Base-by-base conservation (phyloP, 768 basidiomycete species). In the Pholiota microspora region DNA sequence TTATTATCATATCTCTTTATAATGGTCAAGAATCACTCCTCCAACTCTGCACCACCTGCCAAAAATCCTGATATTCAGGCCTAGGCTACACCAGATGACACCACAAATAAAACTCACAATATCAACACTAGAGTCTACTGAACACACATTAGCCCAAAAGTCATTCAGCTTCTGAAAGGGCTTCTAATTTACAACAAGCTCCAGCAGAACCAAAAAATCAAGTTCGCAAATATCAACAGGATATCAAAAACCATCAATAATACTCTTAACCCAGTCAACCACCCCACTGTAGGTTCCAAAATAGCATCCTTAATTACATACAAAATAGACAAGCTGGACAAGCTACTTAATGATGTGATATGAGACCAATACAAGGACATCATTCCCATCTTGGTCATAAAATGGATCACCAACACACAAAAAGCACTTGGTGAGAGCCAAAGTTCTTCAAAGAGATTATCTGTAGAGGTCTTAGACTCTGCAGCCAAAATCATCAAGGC, bases 51-150 rank as follows among this genome's bases (percentile, higher is more conserved):
- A n/a, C n/a, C n/a, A n/a, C n/a, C n/a, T n/a, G n/a, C n/a, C n/a
- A n/a, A n/a, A n/a, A n/a, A n/a, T n/a, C n/a, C n/a, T n/a, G n/a
- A n/a, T n/a, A n/a, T n/a, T n/a, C n/a, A n/a, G n/a, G n/a, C n/a
- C n/a, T n/a, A n/a, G n/a, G n/a, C n/a, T n/a, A n/a, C n/a, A n/a
- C n/a, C n/a, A n/a, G n/a, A n/a, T n/a, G n/a, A n/a, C n/a, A n/a
- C n/a, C n/a, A n/a, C n/a, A n/a, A n/a, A n/a, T n/a, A n/a, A n/a
- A n/a, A n/a, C n/a, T n/a, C n/a, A n/a, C n/a, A n/a, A n/a, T n/a
- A n/a, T n/a, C n/a, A n/a, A n/a, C n/a, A n/a, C n/a, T n/a, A 48
- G 46, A 29, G 53, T 54, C 3, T 46, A 8, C 15, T 36, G 46
- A 2, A 54, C 53, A 16, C 53, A 54, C 32, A 49, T 29, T 16